phyloP scores from a whole-genome alignment of 208 protist genomes.

The Phytomonas francai region DNA sequence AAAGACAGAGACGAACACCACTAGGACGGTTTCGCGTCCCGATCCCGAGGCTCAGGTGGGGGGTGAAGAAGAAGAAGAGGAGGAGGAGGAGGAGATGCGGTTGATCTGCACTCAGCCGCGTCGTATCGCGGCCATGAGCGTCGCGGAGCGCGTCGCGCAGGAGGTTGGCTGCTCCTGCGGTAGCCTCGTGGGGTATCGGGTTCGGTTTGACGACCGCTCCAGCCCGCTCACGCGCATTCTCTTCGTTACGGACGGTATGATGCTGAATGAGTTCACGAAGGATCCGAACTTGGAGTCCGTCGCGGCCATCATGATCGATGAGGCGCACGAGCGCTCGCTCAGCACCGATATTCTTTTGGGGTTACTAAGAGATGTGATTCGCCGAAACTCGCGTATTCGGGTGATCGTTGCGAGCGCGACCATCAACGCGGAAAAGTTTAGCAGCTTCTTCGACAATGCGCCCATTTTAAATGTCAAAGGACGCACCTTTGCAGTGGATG shows the following conservation, averaged over 20 bases:
- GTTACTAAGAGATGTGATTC: conserved; percentile 75
- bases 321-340: conserved; percentile 97
- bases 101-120: conserved; percentile 98
- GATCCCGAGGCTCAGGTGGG: not conserved
- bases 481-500: conserved; percentile 96
- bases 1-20: not conserved
- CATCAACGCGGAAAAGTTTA: conserved; percentile 97
- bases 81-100: conserved; percentile 34
- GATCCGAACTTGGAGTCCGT: conserved; percentile 93
- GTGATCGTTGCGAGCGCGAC: conserved; percentile 98
- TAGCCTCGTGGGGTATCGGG: conserved; percentile 93
- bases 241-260: conserved; percentile 99
- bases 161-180: conserved; percentile 88
- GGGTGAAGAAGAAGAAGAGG: conserved; percentile 14
- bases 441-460: conserved; percentile 93
- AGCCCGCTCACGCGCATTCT: conserved; percentile 84
- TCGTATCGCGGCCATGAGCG: conserved; percentile 98
- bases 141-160: conserved; percentile 96
- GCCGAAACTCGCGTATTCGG: conserved; percentile 85
- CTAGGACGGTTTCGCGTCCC: not conserved
- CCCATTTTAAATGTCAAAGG: conserved; percentile 94
- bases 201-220: conserved; percentile 97
- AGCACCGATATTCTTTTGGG: conserved; percentile 91
- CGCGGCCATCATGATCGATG: conserved; percentile 98
- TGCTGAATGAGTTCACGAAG: conserved; percentile 95